Evolutionary conservation across 1,284 basidiomycete species (phyloP), one percentile per base, ranked within the genome.

Genomic region (Tilletiopsis washingtonensis): DNA sequence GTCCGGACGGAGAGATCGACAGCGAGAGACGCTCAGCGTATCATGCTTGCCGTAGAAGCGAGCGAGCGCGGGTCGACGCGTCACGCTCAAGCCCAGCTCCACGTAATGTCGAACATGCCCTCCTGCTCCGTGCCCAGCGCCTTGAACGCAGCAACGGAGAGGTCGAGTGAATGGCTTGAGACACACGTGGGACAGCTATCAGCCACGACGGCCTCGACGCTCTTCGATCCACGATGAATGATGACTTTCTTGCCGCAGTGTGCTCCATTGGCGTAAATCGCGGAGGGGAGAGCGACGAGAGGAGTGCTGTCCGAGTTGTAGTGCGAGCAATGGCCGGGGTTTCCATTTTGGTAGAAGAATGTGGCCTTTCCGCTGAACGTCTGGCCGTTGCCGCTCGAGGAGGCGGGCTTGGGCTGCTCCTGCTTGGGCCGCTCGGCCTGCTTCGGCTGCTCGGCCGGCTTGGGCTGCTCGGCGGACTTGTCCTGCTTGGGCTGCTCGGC

Each of bases 131-230:
- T 62, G 29, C 80, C 83, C 49, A 91, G 80, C 15, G 71, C 61
- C 40, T 77, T 50, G 80, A 94, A 94, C 23, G 87, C 83, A 44
- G 68, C 82, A n/a, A 71, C 57, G 12, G 86, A 89, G 52, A 94
- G 80, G 73, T 96, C 91, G 66, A 96, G 81, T 19, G 82, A 84
- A 71, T 84, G 77, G 29, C 47, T 45, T 55, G 79, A 79, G 15
- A 24, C 21, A 77, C 91, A 96, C n/a, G 54, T 48, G 24, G 64
- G 64, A 50, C 64, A 67, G 40, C 50, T 51, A 40, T 67, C 64
- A 38, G 56, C 53, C 26, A 64, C 60, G 21, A 53, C 63, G 51
- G 83, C 88, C 2, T 74, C 77, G 54, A 86, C 80, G 17, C 72
- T 74, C 74, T 81, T 83, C 21, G 48, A 54, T n/a, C n/a, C n/a